A percentile compares a stretch with the other conserved stretches of the same genome.
Conservation (phyloP, 306 rosid genomes). For the Rosa chinensis region DNA sequence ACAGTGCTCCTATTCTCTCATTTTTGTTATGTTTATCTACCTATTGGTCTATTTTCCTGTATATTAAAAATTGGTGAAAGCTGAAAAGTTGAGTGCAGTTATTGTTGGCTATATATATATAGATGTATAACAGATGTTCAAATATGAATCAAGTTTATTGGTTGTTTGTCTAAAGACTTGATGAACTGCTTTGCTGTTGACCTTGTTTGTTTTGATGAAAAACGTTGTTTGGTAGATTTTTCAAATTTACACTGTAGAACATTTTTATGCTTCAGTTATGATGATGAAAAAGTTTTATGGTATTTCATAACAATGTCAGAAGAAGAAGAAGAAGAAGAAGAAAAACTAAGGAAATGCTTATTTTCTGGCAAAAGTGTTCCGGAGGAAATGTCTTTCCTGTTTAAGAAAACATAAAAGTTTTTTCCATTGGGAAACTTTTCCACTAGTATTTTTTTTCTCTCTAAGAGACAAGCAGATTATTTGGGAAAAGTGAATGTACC, state of each 20-base stretch:
- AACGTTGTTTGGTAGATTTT: not conserved
- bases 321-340: no score
- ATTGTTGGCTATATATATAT: not conserved
- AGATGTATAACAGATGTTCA: not conserved
- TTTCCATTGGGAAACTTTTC: no score
- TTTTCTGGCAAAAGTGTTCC: not conserved
- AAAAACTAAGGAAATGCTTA: not conserved
- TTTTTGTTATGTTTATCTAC: not conserved
- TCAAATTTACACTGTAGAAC: not conserved
- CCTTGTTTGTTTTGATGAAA: not conserved
- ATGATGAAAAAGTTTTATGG: not conserved
- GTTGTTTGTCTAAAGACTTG: not conserved
- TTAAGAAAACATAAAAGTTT: not conserved
- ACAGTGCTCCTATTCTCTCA: not conserved
- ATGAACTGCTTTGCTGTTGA: slow-evolving; percentile 1
- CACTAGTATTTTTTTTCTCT: no score
- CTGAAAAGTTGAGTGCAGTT: not conserved
- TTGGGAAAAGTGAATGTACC: no score
- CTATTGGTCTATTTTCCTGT: not conserved
- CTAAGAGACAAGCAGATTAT: no score
- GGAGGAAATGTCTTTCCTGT: not conserved
- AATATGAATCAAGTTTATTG: not conserved
- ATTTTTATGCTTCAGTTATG: not conserved
- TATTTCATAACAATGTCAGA: not conserved
- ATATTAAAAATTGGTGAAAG: not conserved